phyloP scores from a whole-genome alignment of 2,329 filamentous ascomycete genomes.

The Microcyclosporella mali region DNA sequence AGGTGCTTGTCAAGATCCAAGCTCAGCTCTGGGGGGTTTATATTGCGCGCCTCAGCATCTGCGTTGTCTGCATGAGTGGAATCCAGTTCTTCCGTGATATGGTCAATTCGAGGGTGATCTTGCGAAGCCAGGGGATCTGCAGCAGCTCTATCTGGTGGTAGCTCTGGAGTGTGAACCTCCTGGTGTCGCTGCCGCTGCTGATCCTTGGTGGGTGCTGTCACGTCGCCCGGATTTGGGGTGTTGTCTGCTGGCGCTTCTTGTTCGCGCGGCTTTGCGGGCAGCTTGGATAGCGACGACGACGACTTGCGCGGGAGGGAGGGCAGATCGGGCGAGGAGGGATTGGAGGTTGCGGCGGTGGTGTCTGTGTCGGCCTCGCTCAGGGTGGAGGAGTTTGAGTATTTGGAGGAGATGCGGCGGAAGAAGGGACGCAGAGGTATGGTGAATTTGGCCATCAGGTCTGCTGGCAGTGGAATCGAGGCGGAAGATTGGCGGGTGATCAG shows the following conservation, averaged over 20 bases:
- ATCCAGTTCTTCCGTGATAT: slow-evolving; percentile 6
- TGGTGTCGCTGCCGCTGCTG: neutral
- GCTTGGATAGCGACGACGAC: slow-evolving; percentile 17
- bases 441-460: slow-evolving; percentile 16
- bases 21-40: slow-evolving; percentile 6
- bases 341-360: slow-evolving; percentile 11
- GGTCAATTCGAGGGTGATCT: neutral
- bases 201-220: neutral
- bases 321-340: slow-evolving; percentile 9
- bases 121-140: neutral
- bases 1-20: slow-evolving; percentile 8
- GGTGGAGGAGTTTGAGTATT: slow-evolving; percentile 17
- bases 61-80: neutral
- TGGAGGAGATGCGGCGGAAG: slow-evolving; percentile 19
- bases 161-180: neutral
- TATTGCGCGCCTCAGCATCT: neutral
- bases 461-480: too few relatives aligned
- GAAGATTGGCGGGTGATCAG: too few relatives aligned
- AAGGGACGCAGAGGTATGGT: slow-evolving; percentile 19
- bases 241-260: neutral
- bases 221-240: neutral
- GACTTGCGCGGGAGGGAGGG: slow-evolving; percentile 3
- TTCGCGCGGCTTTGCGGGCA: slow-evolving; percentile 18
- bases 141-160: neutral
- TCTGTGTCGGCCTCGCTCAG: slow-evolving; percentile 14